These are phyloP conservation scores for Platanthera guangdongensis DNA, from an alignment of 106 monocot genomes.

Conservation along the genomic window DNA sequence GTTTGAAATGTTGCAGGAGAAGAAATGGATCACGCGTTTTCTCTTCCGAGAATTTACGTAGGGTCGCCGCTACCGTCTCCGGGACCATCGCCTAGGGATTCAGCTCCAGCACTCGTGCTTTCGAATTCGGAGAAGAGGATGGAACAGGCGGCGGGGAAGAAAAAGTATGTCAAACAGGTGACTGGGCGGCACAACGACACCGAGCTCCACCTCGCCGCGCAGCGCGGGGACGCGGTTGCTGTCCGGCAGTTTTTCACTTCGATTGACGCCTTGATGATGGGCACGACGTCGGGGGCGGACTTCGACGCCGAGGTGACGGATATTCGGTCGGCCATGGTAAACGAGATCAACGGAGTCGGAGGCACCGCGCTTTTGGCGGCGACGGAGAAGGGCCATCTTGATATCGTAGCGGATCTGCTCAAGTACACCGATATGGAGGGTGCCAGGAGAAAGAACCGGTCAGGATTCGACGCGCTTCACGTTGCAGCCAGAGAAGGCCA, in stretches of 20 bases:
- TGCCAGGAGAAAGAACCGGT: constrained; percentile 15
- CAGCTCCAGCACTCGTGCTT: constrained; percentile 23
- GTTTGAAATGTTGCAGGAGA: neutral
- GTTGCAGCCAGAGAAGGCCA: constrained; percentile 19
- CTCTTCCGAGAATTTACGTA: neutral
- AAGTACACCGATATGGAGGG: constrained; percentile 22
- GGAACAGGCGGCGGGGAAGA: constrained; percentile 16
- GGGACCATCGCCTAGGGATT: constrained; percentile 3
- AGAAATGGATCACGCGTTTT: neutral
- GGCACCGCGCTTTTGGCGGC: constrained; percentile 24
- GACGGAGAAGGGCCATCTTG: constrained; percentile 21
- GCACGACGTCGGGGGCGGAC: constrained; percentile 11
- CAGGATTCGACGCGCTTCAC: constrained; percentile 28
- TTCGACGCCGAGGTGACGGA: constrained; percentile 21
- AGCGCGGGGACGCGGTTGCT: constrained; percentile 19
- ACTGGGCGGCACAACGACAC: constrained; percentile 32
- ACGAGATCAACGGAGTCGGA: constrained; percentile 21
- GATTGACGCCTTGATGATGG: constrained; percentile 17
- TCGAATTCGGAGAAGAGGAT: constrained; percentile 28
- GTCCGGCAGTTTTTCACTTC: constrained; percentile 17
- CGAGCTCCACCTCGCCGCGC: constrained; percentile 32
- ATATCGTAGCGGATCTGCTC: constrained; percentile 20
- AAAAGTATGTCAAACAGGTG: constrained; percentile 35
- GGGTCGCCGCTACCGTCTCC: constrained; percentile 13
- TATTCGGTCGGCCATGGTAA: constrained; percentile 17